Evolutionary conservation across 2,329 filamentous ascomycete species (phyloP), one percentile per base, ranked within the genome.

Genomic region (Alternaria alternata): DNA sequence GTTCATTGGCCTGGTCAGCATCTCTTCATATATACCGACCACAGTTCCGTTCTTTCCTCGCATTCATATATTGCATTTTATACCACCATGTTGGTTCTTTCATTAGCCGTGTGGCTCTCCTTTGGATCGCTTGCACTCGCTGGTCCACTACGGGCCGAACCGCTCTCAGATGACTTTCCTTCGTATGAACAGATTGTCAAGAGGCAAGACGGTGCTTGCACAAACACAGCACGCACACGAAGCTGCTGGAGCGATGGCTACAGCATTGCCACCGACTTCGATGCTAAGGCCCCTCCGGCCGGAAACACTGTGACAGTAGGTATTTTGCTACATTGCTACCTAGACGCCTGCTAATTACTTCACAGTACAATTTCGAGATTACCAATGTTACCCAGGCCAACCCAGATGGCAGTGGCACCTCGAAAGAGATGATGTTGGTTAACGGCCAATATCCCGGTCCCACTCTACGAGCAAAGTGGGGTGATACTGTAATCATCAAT

Each of bases 381-480:
- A 78, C 79, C 4, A 81, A 82, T 54, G 73, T 73, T 4, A 81
- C 80, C 5, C 57, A 49, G 36, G 71, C 73, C 48, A 77, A 80
- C 48, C 74, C 78, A 2, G 80, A 82, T 67, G 80, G 81, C 36
- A 62, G 68, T 74, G 57, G 76, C 65, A 54, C 71, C 69, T 64
- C 70, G 59, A 47, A 77, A 69, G 59, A 51, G 12, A 77, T 73
- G 67, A 71, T 74, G 57, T 81, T 91, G 60, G 70, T 78, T 52
- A 78, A 78, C 30, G 86, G 85, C 8, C 83, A 87, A 43, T 89
- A 86, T 61, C 90, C 90, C 1, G 91, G 89, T 0, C 91, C 90
- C 24, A 7, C 56, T 64, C 5, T 75, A 18, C 69, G 72, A 53
- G 73, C 69, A 28, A 70, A 73, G 26, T 79, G 77, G 76, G 80